Evolutionary conservation across 306 rosid species (phyloP), one percentile per base, ranked within the genome.

Genomic region (Lotus japonicus): DNA sequence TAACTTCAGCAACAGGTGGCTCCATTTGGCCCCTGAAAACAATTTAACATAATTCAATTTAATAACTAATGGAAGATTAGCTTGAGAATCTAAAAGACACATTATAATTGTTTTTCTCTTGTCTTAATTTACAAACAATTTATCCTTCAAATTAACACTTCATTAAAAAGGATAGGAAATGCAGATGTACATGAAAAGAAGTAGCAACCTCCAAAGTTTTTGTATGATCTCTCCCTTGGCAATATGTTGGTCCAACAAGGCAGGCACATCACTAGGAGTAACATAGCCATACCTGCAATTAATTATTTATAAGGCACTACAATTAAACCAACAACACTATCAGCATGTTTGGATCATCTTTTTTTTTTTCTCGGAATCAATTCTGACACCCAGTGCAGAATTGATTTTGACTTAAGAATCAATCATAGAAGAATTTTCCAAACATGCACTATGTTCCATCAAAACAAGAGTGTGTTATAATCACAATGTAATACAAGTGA

Each of bases 261-360:
- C 87, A 13, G 97, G 84, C 43, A 94, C 95, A 35, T 90, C 97
- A 57, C 86, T 75, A 10, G 98, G 96, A 77, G 97, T 88, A 62
- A 86, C 95, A 66, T 90, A 94, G 61, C 98, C 98, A 78, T 88
- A 94, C 98, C 97, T 94, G 83, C 17, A 61, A 50, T 70, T 53
- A 33, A 38, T 52, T 52, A 65, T 66, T 52, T 52, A 65, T 66
- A 44, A 68, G 42, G 59, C 9, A 4, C 60, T 17, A 68, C 35
- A 15, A 9, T 59, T 12, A 46, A 69, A 58, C 54, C 48, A 64
- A 36, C 8, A 26, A 51, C 11, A 71, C 44, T n/a, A n/a, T n/a
- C n/a, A n/a, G n/a, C n/a, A n/a, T n/a, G n/a, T n/a, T n/a, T n/a
- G n/a, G n/a, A n/a, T n/a, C n/a, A n/a, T n/a, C n/a, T n/a, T n/a